Conservation (phyloP, 345 rosid species). For the Lenwebbia sp. region DNA sequence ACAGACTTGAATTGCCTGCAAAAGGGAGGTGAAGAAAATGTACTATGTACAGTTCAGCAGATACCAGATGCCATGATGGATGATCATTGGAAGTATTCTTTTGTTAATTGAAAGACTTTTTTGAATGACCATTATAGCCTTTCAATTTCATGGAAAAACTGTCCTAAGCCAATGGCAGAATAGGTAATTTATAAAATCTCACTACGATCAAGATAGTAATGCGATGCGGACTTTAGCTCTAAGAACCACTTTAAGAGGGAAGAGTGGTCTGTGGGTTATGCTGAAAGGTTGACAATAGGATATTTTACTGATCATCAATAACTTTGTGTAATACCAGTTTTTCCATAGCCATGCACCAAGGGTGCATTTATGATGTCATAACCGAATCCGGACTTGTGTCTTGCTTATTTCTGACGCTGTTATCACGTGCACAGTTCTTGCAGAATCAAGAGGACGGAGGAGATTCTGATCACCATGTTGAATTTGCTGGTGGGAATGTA, state of each 20-base stretch:
- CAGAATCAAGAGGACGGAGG: slow-evolving; percentile 16
- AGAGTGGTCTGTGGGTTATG: not conserved
- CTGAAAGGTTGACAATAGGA: not conserved
- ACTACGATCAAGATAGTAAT: not conserved
- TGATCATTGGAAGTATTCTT: not conserved
- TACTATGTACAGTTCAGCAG: not conserved
- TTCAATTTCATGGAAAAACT: not conserved
- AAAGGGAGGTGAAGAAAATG: not conserved
- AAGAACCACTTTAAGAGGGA: not conserved
- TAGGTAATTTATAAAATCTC: not conserved
- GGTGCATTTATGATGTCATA: not conserved
- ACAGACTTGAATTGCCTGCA: not conserved
- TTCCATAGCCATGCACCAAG: not conserved
- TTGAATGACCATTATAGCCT: not conserved
- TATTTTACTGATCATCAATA: not conserved
- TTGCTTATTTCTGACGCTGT: not conserved
- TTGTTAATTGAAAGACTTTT: not conserved
- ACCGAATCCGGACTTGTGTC: not conserved
- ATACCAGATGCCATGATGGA: not conserved
- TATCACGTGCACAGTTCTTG: not conserved
- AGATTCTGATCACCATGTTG: slow-evolving; percentile 28
- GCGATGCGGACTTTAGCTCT: not conserved
- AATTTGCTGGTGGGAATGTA: slow-evolving; percentile 53
- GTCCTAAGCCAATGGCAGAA: not conserved
- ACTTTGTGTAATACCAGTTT: not conserved